These are phyloP conservation scores for Sarocladiaceae sp. DNA, from an alignment of 2,329 filamentous ascomycete genomes.

Conservation along the genomic window DNA sequence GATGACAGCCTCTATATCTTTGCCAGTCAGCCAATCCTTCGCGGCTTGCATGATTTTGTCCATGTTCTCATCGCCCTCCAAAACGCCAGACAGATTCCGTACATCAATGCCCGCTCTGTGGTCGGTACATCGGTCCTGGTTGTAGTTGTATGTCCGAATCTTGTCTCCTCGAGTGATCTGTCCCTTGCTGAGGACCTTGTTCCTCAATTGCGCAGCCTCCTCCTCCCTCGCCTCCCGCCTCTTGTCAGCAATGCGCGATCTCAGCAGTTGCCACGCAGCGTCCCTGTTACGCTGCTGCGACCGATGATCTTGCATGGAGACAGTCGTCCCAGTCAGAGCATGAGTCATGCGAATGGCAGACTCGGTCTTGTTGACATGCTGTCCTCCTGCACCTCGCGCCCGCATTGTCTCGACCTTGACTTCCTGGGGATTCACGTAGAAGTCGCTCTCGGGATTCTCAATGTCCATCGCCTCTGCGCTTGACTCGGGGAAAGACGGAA, in stretches of 20 bases:
- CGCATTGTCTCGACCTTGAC: constrained; percentile 87
- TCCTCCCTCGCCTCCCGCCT: constrained; percentile 80
- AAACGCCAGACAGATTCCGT: constrained; percentile 75
- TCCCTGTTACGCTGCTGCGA: constrained; percentile 89
- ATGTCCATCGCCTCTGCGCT: constrained; percentile 55
- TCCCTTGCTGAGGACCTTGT: constrained; percentile 73
- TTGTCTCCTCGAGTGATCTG: constrained; percentile 91
- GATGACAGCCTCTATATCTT: constrained; percentile 69
- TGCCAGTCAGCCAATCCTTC: constrained; percentile 67
- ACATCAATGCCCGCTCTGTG: constrained; percentile 49
- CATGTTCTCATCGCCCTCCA: constrained; percentile 67
- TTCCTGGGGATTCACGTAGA: constrained; percentile 81
- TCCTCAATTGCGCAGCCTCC: constrained; percentile 66
- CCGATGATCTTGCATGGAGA: constrained; percentile 88
- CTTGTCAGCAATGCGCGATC: constrained; percentile 75
- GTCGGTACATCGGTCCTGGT: constrained; percentile 9
- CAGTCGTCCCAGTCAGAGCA: constrained; percentile 77
- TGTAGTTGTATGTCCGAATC: constrained; percentile 84
- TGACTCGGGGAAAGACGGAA: constrained; percentile 72
- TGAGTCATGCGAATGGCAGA: constrained; percentile 92
- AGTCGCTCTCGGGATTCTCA: constrained; percentile 84
- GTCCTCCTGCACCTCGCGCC: constrained; percentile 85
- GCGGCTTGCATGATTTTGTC: constrained; percentile 77
- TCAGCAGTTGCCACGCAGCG: constrained; percentile 79
- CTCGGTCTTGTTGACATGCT: constrained; percentile 98